phyloP scores from a whole-genome alignment of 2,329 filamentous ascomycete species.

The Colletotrichum sp. region DNA sequence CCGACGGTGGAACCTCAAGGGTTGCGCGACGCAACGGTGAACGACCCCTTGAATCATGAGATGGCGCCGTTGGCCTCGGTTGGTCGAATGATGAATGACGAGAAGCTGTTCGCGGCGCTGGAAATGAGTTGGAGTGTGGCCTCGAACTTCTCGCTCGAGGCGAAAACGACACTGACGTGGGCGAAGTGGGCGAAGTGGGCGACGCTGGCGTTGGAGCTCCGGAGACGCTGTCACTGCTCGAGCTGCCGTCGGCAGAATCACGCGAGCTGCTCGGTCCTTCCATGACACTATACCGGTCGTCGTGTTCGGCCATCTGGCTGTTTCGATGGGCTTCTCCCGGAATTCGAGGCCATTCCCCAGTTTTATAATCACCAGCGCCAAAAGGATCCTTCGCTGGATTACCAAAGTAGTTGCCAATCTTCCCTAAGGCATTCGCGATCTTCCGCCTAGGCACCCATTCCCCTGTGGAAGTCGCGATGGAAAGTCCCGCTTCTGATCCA shows the following conservation, averaged over 20 bases:
- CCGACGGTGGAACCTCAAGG: neutral
- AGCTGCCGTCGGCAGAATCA: conserved; percentile 32
- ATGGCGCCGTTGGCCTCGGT: neutral
- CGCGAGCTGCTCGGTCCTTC: conserved; percentile 27
- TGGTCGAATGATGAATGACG: neutral
- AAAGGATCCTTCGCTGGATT: conserved; percentile 51
- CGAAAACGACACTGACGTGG: neutral
- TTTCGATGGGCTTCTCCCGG: conserved; percentile 58
- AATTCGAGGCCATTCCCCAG: conserved; percentile 56
- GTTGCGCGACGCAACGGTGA: neutral
- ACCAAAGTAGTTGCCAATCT: conserved; percentile 48
- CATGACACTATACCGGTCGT: conserved; percentile 41
- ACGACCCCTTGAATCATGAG: neutral
- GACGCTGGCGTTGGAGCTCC: neutral
- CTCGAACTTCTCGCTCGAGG: neutral
- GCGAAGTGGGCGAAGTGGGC: neutral
- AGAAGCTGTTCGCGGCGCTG: neutral
- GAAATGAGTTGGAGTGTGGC: neutral
- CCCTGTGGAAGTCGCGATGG: conserved; percentile 15
- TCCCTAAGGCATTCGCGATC: conserved; percentile 46
- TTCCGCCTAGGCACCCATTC: conserved; percentile 20
- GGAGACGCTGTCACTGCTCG: conserved; percentile 11
- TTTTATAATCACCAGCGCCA: conserved; percentile 52
- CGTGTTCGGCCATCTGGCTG: conserved; percentile 36
- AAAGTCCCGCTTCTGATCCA: neutral